These are phyloP conservation scores for Microdochium nivale DNA, from an alignment of 2,329 filamentous ascomycete genomes.

Conservation along the genomic window DNA sequence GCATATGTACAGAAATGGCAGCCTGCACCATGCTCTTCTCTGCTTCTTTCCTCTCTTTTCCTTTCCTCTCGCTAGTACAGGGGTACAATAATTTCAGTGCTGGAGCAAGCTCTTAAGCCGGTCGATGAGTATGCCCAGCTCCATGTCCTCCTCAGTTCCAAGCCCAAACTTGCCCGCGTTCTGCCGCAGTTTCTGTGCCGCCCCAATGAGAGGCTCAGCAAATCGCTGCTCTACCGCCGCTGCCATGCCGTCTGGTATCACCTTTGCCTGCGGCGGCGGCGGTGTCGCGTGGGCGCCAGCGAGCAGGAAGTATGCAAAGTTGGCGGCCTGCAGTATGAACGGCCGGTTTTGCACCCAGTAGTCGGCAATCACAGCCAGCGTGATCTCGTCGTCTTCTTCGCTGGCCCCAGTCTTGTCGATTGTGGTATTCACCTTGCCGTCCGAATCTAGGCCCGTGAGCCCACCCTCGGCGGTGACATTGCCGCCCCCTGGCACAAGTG, in stretches of 20 bases:
- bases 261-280: constrained; percentile 15
- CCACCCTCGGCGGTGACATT: not conserved
- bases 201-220: constrained; percentile 40
- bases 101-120: constrained; percentile 31
- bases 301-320: constrained; percentile 51
- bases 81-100: constrained; percentile 14
- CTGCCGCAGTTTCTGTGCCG: constrained; percentile 26
- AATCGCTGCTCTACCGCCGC: constrained; percentile 51
- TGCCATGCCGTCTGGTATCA: constrained; percentile 48
- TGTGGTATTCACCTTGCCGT: not conserved
- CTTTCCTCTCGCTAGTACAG: too few relatives aligned
- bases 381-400: constrained; percentile 27
- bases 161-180: constrained; percentile 21
- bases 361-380: constrained; percentile 34
- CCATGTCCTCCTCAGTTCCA: constrained; percentile 24
- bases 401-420: not conserved
- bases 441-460: not conserved
- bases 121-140: constrained; percentile 32
- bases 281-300: constrained; percentile 21
- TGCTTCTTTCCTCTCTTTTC: too few relatives aligned
- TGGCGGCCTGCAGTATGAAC: constrained; percentile 51
- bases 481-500: not conserved
- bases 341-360: constrained; percentile 42
- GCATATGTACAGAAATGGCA: too few relatives aligned
- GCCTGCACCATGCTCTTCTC: too few relatives aligned